Base-by-base conservation (phyloP, 1,284 basidiomycete species). In the Stygiomarasmius scandens region DNA sequence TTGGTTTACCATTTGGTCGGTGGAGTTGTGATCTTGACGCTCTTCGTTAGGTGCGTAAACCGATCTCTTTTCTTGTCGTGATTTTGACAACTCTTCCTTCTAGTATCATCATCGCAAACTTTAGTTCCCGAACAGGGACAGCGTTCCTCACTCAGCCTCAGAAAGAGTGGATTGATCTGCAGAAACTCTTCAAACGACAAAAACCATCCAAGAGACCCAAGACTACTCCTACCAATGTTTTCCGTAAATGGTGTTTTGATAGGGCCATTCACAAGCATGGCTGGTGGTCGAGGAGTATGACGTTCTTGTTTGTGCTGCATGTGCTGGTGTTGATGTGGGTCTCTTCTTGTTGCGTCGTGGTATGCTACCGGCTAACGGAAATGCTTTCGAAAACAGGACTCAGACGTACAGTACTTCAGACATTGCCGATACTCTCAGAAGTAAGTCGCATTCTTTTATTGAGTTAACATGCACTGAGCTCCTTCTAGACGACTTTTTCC, bases 101-200 rank as follows among this genome's bases (percentile, higher is more conserved):
- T 68, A 90, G 92, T 77, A 95, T 98, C 71, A 97, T 98, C 72
- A 98, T 98, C 67, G 90, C 91, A 54, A 97, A 97, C 72, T 98
- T 98, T 75, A 88, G 86, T 62, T 86, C 87, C 20, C 89, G 86
- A 67, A 96, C 92, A 5, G 95, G 95, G 29, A 85, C 84, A 34
- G 95, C 90, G 3, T 86, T 92, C 57, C 77, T 92, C 48, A 98
- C 95, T 0, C 85, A 89, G 54, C 83, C 93, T n/a, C 96, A 98
- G 70, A 79, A 91, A 56, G 94, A 96, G 71, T 99, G 96, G 96
- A 91, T 96, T 56, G 95, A 98, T 71, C 73, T 99, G 20, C 86
- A 93, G 64, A 94, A 95, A 68, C 80, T 96, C 48, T 92, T 99
- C 71, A 86, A 82, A 56, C 87, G 94, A 23, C 95, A 98, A 68